Evolutionary conservation across 225 moss, liverwort and hornwort species (phyloP).

Genomic region (Sphagnum contortum): DNA sequence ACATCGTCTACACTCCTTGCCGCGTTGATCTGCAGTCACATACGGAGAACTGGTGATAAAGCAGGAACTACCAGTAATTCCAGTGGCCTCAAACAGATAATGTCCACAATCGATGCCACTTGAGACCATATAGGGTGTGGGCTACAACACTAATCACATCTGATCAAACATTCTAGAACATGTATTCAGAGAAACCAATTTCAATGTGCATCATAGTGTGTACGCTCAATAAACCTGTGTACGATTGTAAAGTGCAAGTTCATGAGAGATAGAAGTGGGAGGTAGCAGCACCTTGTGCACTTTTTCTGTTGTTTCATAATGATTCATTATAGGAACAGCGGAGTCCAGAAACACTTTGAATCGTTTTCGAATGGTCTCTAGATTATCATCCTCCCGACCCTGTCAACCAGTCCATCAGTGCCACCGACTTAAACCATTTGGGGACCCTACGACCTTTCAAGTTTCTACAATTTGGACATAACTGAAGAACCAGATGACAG

Average conservation of each 20-base stretch:
- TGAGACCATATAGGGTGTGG: too few relatives aligned
- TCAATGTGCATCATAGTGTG: too few relatives aligned
- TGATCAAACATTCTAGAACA: not conserved
- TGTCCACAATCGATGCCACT: too few relatives aligned
- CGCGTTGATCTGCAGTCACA: slow-evolving; percentile 56
- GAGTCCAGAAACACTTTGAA: slow-evolving; percentile 44
- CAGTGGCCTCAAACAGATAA: not conserved
- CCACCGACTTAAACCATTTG: too few relatives aligned
- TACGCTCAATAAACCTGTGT: too few relatives aligned
- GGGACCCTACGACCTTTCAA: not conserved
- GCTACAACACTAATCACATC: too few relatives aligned
- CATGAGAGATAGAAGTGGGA: too few relatives aligned
- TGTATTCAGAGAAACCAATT: too few relatives aligned
- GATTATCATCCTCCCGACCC: slow-evolving; percentile 55
- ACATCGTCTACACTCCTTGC: slow-evolving; percentile 59
- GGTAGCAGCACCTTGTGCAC: slow-evolving; percentile 24
- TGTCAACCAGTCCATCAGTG: not conserved
- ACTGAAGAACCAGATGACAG: too few relatives aligned
- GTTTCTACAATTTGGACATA: not conserved
- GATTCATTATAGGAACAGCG: slow-evolving; percentile 39
- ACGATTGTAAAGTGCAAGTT: too few relatives aligned
- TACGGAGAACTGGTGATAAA: not conserved
- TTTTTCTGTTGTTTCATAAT: slow-evolving; percentile 36
- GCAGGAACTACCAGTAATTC: not conserved
- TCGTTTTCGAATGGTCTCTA: slow-evolving; percentile 40